A percentile compares a stretch with the other conserved stretches of the same genome.
These are phyloP conservation scores for Hypoxylon intermedium DNA, from an alignment of 495 filamentous ascomycete species.

Conservation along the genomic window DNA sequence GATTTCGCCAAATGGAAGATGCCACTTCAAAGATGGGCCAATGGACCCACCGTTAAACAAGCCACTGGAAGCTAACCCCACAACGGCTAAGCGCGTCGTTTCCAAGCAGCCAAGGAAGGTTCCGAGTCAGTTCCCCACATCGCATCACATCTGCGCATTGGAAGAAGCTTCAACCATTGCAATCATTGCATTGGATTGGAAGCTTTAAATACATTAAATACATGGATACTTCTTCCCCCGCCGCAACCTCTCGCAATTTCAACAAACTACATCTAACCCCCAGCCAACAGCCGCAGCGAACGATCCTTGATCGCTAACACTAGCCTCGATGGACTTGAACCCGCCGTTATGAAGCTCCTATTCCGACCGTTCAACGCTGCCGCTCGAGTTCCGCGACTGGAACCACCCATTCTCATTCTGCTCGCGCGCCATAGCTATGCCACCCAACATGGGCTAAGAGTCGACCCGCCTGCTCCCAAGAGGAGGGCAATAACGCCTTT, in stretches of 20 bases:
- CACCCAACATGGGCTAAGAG: slow-evolving; percentile 38
- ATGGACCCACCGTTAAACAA: slow-evolving; percentile 14
- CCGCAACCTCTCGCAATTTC: neutral
- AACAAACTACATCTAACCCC: too few species aligned
- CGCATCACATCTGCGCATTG: slow-evolving; percentile 10
- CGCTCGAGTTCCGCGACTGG: slow-evolving; percentile 28
- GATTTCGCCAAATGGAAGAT: slow-evolving; percentile 41
- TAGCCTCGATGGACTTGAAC: slow-evolving; percentile 27
- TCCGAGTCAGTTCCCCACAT: slow-evolving; percentile 21
- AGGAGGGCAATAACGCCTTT: slow-evolving; percentile 77
- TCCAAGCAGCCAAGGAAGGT: too few species aligned
- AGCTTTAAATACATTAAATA: neutral
- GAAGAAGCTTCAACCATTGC: slow-evolving; percentile 29
- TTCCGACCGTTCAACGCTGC: slow-evolving; percentile 29
- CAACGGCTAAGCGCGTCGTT: neutral
- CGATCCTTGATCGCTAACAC: neutral
- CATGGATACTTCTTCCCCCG: neutral
- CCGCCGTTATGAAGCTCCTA: slow-evolving; percentile 44
- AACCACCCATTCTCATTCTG: slow-evolving; percentile 19
- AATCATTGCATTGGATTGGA: too few species aligned
- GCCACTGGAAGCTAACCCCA: slow-evolving; percentile 12
- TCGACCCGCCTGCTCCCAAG: slow-evolving; percentile 30
- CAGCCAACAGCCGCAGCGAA: neutral
- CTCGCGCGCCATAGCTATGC: slow-evolving; percentile 43
- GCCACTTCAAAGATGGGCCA: slow-evolving; percentile 27